phyloP scores from a whole-genome alignment of 192 early-diverging fungal genomes.

The Chytriomyces confervae region DNA sequence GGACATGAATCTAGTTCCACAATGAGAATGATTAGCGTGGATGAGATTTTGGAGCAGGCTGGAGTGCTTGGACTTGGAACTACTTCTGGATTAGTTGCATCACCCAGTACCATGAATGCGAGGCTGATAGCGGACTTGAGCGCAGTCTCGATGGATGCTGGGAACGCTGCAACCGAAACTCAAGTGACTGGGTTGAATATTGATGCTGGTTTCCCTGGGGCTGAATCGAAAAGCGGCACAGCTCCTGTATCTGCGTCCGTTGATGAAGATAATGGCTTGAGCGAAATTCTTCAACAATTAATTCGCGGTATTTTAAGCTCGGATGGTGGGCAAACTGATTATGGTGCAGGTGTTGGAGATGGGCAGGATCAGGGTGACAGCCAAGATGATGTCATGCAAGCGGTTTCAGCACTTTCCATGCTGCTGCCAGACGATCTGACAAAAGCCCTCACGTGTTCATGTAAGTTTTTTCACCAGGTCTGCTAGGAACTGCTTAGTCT shows the following conservation, averaged over 20 bases:
- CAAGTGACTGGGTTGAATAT: too few relatives aligned
- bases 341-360: background rate
- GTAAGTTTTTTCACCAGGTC: background rate
- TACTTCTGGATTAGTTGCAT: too few relatives aligned
- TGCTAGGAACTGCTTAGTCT: background rate
- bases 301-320: constrained; percentile 30
- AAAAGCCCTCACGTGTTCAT: constrained; percentile 25
- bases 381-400: constrained; percentile 33
- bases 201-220: too few relatives aligned
- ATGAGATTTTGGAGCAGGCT: constrained; percentile 9
- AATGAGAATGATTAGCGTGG: too few relatives aligned
- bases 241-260: too few relatives aligned
- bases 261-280: constrained; percentile 20
- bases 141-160: background rate
- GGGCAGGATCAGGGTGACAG: background rate
- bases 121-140: background rate
- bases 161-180: too few relatives aligned
- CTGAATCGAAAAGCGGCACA: too few relatives aligned
- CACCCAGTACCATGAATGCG: background rate
- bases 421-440: constrained; percentile 33
- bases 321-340: background rate
- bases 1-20: too few relatives aligned
- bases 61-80: too few relatives aligned
- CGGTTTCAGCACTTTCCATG: constrained; percentile 39
- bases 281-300: constrained; percentile 32